Evolutionary conservation across 1,284 basidiomycete genomes (phyloP).

Genomic region (Leucoagaricus sp.): DNA sequence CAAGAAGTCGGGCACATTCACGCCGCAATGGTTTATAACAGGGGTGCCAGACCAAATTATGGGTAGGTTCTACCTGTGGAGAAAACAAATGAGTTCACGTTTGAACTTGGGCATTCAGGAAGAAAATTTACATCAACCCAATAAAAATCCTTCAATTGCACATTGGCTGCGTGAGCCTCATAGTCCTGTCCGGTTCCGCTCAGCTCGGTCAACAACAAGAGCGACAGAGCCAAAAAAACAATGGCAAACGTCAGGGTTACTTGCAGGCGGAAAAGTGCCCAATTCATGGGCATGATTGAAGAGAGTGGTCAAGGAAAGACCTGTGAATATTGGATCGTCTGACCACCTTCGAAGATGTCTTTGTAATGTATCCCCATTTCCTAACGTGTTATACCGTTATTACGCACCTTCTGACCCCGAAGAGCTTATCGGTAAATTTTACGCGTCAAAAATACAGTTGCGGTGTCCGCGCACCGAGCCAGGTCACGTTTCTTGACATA

Average conservation of each 20-base stretch:
- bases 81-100: background rate
- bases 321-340: too few relatives aligned
- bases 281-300: background rate
- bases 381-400: too few relatives aligned
- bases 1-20: conserved; percentile 31
- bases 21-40: conserved; percentile 16
- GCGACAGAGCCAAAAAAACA: background rate
- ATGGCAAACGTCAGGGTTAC: background rate
- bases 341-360: too few relatives aligned
- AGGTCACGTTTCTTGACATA: too few relatives aligned
- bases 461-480: too few relatives aligned
- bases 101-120: background rate
- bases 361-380: too few relatives aligned
- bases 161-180: background rate
- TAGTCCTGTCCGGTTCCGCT: background rate
- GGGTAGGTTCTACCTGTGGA: conserved; percentile 13
- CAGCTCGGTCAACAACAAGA: background rate
- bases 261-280: conserved; percentile 1
- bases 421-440: too few relatives aligned
- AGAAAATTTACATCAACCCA: conserved; percentile 6
- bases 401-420: too few relatives aligned
- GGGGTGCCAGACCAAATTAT: conserved; percentile 15
- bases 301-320: background rate
- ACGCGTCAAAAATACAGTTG: too few relatives aligned
- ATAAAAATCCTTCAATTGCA: too few relatives aligned